These are phyloP conservation scores for Chalaropsis thielavioides DNA, from an alignment of 2,329 filamentous ascomycete species.

Conservation along the genomic window DNA sequence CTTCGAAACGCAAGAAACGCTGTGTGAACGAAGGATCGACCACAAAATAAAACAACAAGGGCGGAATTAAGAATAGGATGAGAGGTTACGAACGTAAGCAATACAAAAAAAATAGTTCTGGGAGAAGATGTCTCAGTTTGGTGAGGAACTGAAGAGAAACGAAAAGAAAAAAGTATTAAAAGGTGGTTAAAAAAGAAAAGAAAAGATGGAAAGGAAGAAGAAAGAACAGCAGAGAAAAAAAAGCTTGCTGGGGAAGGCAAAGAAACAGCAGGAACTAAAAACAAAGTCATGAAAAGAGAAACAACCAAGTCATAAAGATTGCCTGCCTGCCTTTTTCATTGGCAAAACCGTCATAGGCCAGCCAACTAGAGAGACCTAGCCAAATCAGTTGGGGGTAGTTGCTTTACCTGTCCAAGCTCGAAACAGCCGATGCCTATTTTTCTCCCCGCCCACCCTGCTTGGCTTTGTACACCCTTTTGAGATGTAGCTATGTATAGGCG, in stretches of 20 bases:
- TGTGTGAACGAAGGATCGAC: slow-evolving; percentile 1
- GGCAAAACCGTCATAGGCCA: neutral
- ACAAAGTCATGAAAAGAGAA: slow-evolving; percentile 1
- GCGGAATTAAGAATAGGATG: neutral
- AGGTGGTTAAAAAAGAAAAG: neutral
- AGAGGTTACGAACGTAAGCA: neutral
- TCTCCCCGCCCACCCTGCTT: neutral
- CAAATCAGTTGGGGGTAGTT: neutral
- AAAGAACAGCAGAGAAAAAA: neutral
- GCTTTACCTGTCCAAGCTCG: neutral
- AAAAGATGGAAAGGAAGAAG: neutral
- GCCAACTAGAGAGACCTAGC: neutral
- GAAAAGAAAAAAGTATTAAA: neutral
- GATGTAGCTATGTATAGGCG: neutral
- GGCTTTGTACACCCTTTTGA: neutral
- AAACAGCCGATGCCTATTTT: neutral
- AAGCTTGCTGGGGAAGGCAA: neutral
- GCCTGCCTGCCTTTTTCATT: neutral
- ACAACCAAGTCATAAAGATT: neutral
- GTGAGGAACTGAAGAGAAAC: neutral
- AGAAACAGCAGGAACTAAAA: neutral
- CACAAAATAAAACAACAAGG: neutral
- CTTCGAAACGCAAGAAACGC: slow-evolving; percentile 1
- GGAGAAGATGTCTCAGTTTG: neutral
- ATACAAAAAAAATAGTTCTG: neutral